Conservation (phyloP, 2,329 filamentous ascomycete species). For the Pestalotiopsis sp. region DNA sequence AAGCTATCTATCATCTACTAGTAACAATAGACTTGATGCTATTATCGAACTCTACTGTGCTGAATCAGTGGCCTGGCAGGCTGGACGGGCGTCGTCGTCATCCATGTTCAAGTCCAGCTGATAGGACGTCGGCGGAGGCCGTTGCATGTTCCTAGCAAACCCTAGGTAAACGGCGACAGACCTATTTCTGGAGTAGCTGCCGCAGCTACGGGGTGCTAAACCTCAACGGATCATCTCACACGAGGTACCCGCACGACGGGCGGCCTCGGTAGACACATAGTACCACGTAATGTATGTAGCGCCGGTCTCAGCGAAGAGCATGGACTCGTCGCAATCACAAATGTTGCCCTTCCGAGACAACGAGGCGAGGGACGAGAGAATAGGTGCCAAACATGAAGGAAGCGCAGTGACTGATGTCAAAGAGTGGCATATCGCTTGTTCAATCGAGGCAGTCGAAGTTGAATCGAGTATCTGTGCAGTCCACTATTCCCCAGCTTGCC, state of each 20-base stretch:
- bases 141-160: background rate
- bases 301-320: background rate
- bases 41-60: background rate
- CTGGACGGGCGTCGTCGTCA: background rate
- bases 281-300: background rate
- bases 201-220: background rate
- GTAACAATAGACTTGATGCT: background rate
- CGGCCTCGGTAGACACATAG: background rate
- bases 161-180: background rate
- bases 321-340: background rate
- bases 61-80: background rate
- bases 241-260: background rate
- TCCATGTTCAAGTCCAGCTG: background rate
- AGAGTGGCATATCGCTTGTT: background rate
- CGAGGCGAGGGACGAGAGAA: background rate
- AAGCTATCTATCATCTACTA: background rate
- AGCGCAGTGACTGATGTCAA: background rate
- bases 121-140: constrained; percentile 3
- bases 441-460: background rate
- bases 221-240: background rate
- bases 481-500: too few relatives aligned
- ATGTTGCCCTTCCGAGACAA: background rate
- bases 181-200: constrained; percentile 4
- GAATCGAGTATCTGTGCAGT: background rate
- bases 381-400: background rate